Evolutionary conservation across 371 early-diverging fungal genomes (phyloP), one percentile per base, ranked within the genome.

Genomic region (Apophysomyces ossiformis): DNA sequence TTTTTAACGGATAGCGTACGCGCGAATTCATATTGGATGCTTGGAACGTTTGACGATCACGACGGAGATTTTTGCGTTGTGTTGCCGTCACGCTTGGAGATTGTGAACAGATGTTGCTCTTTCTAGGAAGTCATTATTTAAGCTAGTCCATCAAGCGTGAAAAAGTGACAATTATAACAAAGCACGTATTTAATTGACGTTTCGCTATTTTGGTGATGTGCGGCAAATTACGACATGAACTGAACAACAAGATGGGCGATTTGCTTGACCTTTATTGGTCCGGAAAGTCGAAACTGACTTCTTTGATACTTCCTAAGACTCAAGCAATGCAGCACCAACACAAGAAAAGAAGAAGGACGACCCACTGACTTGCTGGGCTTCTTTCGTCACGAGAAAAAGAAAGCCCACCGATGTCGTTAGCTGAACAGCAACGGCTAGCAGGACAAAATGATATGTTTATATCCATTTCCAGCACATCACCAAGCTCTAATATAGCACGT

Each of bases 181-280:
- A 26, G 26, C 26, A 26, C 26, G 26, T 26, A 26, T 26, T 1
- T 2, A 26, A 26, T 26, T 26, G 1, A 26, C 2, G 26, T 26
- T 26, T 26, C 26, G 1, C 2, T 26, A 26, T 26, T 26, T 26
- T 26, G 26, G 26, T 26, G 26, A 26, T 1, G 1, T 26, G 32
- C 2, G 32, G 32, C 3, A 26, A 26, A 26, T 26, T 26, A 41
- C 41, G 41, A 41, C 41, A 41, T 41, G 41, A 5, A 5, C 4
- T 41, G 41, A 41, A 4, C 13, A 41, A 39, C 46, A 68, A 41
- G 45, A 81, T 81, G 81, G 76, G 78, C 41, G 76, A 81, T 61
- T 62, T 81, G 37, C 59, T 81, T 13, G 76, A 81, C 60, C 64
- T 81, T 6, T 69, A 71, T 54, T 81, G 81, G 81, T 64, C 71